Evolutionary conservation across 2,329 filamentous ascomycete genomes (phyloP).

Genomic region (Botryotinia calthae): DNA sequence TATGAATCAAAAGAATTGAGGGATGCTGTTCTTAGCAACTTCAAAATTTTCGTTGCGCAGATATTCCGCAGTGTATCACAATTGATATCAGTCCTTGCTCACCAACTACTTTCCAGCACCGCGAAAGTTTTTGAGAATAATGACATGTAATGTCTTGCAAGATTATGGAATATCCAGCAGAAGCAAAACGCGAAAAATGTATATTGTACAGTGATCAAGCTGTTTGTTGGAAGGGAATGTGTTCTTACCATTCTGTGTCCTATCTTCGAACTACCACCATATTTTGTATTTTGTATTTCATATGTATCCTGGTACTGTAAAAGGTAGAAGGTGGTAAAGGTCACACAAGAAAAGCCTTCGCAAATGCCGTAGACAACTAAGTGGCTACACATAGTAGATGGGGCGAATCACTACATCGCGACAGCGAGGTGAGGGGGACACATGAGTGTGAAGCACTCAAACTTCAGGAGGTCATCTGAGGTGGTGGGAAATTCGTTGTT

Average conservation of each 20-base stretch:
- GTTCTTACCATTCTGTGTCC: background rate
- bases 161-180: background rate
- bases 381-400: too few relatives aligned
- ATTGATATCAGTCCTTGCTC: background rate
- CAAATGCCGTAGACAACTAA: too few relatives aligned
- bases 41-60: background rate
- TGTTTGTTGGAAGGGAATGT: background rate
- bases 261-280: background rate
- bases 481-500: too few relatives aligned
- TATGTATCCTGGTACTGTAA: too few relatives aligned
- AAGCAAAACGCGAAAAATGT: background rate
- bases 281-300: too few relatives aligned
- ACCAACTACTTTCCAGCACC: background rate
- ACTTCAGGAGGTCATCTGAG: too few relatives aligned
- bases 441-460: too few relatives aligned
- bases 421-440: too few relatives aligned
- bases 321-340: too few relatives aligned
- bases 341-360: too few relatives aligned
- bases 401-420: too few relatives aligned
- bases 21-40: background rate
- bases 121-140: background rate
- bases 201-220: constrained; percentile 5
- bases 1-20: background rate
- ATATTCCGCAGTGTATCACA: background rate
- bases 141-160: background rate